Evolutionary conservation across 371 early-diverging fungal genomes (phyloP), one percentile per base, ranked within the genome.

Genomic region (Circinella umbellata): DNA sequence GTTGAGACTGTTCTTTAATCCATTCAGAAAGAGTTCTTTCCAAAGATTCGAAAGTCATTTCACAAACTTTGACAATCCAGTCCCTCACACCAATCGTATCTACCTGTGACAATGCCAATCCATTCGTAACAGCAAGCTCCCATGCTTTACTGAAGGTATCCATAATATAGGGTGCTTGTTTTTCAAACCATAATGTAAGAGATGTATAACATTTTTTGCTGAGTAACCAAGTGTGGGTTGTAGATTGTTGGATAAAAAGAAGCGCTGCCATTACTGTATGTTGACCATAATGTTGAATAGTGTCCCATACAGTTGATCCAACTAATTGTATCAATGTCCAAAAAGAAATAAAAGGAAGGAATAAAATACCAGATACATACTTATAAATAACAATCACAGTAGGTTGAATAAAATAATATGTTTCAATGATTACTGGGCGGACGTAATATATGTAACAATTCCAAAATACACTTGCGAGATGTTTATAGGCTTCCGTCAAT

Each of bases 21-120:
- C 70, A 70, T 51, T 64, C 65, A 17, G 66, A 48, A 8, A 70
- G 36, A 3, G n/a, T 57, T n/a, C 65, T 48, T 48, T 70, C 70
- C 15, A 70, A 42, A 5, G 70, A 70, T 11, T 59, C 60, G 4
- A 70, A 70, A 9, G 55, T n/a, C 18, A 51, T 18, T 27, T 64
- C 70, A 4, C 61, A 42, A 35, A 57, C 65, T 4, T 39, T 47
- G 37, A 49, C n/a, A 14, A 65, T 27, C 65, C 65, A 65, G 2
- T 57, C 55, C 4, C 18, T 42, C 51, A 69, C 36, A 9, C 15
- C 36, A 11, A 27, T 34, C 18, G 66, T 11, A 66, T 66, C 54
- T 2, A 39, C 11, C 4, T 13, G n/a, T 13, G 60, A 9, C 10
- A 37, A 17, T 18, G 20, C 15, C 60, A 37, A 67, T 20, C 53